These are phyloP conservation scores for Monilinia aucupariae DNA, from an alignment of 2,329 filamentous ascomycete genomes.

Conservation along the genomic window DNA sequence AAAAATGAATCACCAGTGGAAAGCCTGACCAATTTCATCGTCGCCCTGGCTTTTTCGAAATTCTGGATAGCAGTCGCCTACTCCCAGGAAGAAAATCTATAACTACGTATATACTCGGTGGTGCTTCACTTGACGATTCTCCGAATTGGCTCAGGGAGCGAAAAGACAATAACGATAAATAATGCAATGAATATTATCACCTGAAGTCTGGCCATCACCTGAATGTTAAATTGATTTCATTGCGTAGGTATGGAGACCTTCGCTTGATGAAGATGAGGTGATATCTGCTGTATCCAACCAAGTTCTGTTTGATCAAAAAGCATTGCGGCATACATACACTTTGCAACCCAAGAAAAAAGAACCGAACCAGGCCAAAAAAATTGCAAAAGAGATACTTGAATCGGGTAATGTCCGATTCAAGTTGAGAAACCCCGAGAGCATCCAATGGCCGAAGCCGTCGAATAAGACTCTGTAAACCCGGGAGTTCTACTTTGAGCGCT, in stretches of 20 bases:
- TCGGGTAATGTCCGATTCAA: neutral
- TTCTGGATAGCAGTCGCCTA: neutral
- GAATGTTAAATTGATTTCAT: too few species aligned
- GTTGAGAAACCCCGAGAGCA: neutral
- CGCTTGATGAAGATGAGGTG: too few species aligned
- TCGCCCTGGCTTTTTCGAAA: neutral
- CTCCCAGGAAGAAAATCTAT: too few species aligned
- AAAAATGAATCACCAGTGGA: neutral
- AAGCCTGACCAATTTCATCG: fast-evolving
- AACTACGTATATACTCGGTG: neutral
- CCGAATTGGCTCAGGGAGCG: neutral
- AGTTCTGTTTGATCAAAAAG: neutral
- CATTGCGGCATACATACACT: neutral
- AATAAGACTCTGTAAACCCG: neutral
- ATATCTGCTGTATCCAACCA: neutral
- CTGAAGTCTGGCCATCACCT: too few species aligned
- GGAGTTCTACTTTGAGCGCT: neutral
- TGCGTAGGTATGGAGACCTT: too few species aligned
- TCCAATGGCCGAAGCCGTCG: neutral
- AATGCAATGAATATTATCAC: neutral
- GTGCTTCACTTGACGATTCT: neutral
- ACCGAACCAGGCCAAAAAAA: neutral
- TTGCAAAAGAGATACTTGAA: neutral
- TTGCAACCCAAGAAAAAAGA: too few species aligned
- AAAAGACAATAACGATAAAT: neutral